Evolutionary conservation across 306 rosid species (phyloP).

Genomic region (Sphenostylis stenocarpa): DNA sequence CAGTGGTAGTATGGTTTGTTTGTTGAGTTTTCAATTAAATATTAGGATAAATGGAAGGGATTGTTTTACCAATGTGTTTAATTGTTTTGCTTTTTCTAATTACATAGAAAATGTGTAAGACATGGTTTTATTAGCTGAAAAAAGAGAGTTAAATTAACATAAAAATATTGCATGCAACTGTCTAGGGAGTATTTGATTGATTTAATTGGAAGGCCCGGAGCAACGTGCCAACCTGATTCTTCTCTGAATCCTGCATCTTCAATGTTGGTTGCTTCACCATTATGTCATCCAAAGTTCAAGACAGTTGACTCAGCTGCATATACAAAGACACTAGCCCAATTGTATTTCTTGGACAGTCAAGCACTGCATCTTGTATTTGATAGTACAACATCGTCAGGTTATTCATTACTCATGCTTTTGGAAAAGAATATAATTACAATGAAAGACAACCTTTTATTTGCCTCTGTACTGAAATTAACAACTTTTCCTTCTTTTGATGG

Average conservation of each 20-base stretch:
- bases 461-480: slow-evolving; percentile 7
- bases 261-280: slow-evolving; percentile 74
- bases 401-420: slow-evolving; percentile 24
- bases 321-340: slow-evolving; percentile 75
- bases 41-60: not conserved
- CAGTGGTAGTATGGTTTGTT: not conserved
- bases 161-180: slow-evolving; percentile 10
- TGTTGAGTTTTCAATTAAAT: not conserved
- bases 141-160: not conserved
- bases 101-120: not conserved
- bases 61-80: not conserved
- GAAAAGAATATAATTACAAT: not conserved
- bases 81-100: slow-evolving; percentile 12
- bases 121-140: slow-evolving; percentile 17
- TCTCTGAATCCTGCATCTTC: slow-evolving; percentile 83
- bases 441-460: slow-evolving; percentile 4
- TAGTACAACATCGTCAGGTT: slow-evolving; percentile 72
- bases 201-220: slow-evolving; percentile 85
- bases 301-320: slow-evolving; percentile 59
- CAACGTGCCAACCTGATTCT: slow-evolving; percentile 76
- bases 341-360: slow-evolving; percentile 72
- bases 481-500: not conserved
- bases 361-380: slow-evolving; percentile 73
- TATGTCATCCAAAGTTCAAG: slow-evolving; percentile 85
- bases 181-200: slow-evolving; percentile 87